phyloP scores from a whole-genome alignment of 306 rosid species.

The Pyrus bretschneideri region DNA sequence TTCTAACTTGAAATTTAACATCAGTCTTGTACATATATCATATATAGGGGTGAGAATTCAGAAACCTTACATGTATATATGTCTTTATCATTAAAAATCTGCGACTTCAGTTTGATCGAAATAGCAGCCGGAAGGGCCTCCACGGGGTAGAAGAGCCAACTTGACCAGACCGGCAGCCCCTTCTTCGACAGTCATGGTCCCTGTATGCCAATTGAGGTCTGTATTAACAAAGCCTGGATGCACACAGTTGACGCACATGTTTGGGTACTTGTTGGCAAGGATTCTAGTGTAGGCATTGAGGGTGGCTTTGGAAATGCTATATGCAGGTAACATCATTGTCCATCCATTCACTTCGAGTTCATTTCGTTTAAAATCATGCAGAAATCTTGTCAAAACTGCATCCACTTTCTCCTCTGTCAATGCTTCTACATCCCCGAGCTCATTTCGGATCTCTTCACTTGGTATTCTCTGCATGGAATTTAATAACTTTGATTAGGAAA shows the following conservation, averaged over 20 bases:
- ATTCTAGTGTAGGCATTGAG: conserved; percentile 53
- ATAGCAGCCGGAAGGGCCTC: conserved; percentile 41
- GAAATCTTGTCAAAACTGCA: conserved; percentile 28
- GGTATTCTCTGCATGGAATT: conserved; percentile 44
- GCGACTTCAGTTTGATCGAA: conserved; percentile 36
- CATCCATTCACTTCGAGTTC: conserved; percentile 49
- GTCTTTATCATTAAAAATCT: conserved; percentile 16
- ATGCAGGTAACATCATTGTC: conserved; percentile 48
- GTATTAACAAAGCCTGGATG: conserved; percentile 55
- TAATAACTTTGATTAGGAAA: neutral
- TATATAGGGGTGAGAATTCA: no score
- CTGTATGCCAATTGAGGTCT: conserved; percentile 44
- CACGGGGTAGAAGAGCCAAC: conserved; percentile 40
- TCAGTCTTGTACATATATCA: no score
- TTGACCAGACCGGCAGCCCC: conserved; percentile 48
- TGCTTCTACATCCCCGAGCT: conserved; percentile 29
- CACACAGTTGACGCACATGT: conserved; percentile 46
- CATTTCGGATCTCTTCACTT: conserved; percentile 32
- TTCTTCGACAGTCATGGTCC: conserved; percentile 32
- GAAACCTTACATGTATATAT: neutral
- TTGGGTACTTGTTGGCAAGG: conserved; percentile 35
- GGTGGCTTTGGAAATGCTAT: conserved; percentile 45
- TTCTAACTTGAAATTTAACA: no score
- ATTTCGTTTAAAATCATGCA: conserved; percentile 36
- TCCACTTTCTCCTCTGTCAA: conserved; percentile 50